Conservation (phyloP, 164 flowering plant species). For the Nymphaea thermarum region DNA sequence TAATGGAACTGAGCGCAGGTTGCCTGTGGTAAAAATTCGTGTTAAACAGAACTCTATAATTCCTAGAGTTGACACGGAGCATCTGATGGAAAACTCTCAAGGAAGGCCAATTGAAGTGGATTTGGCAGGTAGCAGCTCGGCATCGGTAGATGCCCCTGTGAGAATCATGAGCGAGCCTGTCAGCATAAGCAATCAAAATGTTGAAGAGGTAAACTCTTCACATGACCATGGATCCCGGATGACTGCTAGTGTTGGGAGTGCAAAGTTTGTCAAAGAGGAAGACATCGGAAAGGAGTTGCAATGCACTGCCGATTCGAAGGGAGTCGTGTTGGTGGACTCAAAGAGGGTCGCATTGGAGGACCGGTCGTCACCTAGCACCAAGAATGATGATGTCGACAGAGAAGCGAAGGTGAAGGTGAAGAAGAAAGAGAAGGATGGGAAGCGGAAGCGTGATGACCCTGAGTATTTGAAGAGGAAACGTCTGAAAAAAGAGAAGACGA, state of each 20-base stretch:
- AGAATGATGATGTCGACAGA: neutral
- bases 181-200: conserved; percentile 42
- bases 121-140: conserved; percentile 65
- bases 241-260: conserved; percentile 88
- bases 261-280: conserved; percentile 44
- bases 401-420: conserved; percentile 42
- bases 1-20: conserved; percentile 42
- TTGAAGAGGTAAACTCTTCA: conserved; percentile 77
- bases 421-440: conserved; percentile 39
- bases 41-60: conserved; percentile 56
- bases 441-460: conserved; percentile 43
- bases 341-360: neutral
- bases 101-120: conserved; percentile 40
- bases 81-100: conserved; percentile 34
- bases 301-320: conserved; percentile 89
- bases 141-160: conserved; percentile 82
- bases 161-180: conserved; percentile 34
- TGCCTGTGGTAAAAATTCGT: conserved; percentile 54
- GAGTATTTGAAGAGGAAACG: conserved; percentile 64
- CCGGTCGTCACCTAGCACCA: neutral
- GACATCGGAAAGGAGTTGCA: conserved; percentile 67
- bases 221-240: conserved; percentile 67
- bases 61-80: conserved; percentile 47
- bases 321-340: neutral
- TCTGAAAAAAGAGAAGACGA: conserved; percentile 54